Evolutionary conservation across 345 rosid genomes (phyloP).

Genomic region (Corchorus olitorius): DNA sequence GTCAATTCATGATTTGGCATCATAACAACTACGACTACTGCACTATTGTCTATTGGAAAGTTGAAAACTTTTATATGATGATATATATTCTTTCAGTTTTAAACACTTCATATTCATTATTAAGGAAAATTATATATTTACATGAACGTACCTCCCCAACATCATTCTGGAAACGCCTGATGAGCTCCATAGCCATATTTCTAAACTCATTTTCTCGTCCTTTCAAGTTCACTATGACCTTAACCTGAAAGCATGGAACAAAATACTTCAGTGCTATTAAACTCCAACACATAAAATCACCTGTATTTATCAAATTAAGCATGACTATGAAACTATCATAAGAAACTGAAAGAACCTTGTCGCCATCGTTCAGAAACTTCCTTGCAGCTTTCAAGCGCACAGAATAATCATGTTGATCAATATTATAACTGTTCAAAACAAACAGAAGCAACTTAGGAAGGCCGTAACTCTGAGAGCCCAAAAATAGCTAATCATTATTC

Average conservation of each 20-base stretch:
- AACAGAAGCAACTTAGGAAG: slow-evolving; percentile 18
- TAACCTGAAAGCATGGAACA: slow-evolving; percentile 61
- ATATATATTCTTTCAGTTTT: not conserved
- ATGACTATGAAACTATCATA: not conserved
- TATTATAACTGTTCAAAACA: slow-evolving; percentile 65
- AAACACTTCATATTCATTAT: not conserved
- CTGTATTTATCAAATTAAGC: not conserved
- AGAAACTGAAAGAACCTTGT: slow-evolving; percentile 62
- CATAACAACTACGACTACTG: not conserved
- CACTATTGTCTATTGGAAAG: not conserved
- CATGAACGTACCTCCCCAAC: slow-evolving; percentile 71
- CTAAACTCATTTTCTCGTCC: slow-evolving; percentile 93
- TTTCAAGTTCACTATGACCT: slow-evolving; percentile 85
- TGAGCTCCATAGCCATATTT: slow-evolving; percentile 83
- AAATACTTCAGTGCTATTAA: slow-evolving; percentile 15
- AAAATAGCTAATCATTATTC: not conserved
- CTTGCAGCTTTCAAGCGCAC: slow-evolving; percentile 86
- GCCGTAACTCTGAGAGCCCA: not conserved
- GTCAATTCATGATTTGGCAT: not conserved
- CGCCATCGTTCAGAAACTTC: slow-evolving; percentile 87
- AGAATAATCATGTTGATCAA: slow-evolving; percentile 88
- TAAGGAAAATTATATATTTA: not conserved
- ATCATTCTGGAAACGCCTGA: slow-evolving; percentile 81
- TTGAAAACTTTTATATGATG: not conserved
- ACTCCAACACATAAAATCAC: not conserved